Conservation (phyloP, 2,329 filamentous ascomycete genomes). For the Hirsutella rhossiliensis region DNA sequence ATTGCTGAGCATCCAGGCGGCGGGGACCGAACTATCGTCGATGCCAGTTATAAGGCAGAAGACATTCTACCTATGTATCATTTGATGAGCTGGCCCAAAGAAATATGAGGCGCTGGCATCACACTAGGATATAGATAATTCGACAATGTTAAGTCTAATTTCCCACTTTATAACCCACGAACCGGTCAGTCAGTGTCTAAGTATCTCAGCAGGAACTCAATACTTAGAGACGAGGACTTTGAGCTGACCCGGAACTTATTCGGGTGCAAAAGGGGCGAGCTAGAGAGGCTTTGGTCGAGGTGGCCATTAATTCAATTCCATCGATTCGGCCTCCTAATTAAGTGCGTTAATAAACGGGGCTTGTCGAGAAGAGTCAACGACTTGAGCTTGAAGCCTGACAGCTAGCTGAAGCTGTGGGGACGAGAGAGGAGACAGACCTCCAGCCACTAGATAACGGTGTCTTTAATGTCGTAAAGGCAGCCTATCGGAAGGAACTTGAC, state of each 20-base stretch:
- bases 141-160: conserved; percentile 48
- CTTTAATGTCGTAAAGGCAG: no score
- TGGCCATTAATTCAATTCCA: no score
- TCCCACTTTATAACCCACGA: conserved; percentile 48
- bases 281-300: no score
- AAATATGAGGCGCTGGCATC: conserved; percentile 50
- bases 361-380: no score
- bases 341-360: no score
- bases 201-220: conserved; percentile 40
- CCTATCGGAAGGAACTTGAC: no score
- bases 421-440: no score
- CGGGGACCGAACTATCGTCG: conserved; percentile 38
- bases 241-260: conserved; percentile 50
- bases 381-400: no score
- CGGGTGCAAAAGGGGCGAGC: no score
- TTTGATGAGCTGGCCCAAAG: conserved; percentile 45
- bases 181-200: conserved; percentile 44
- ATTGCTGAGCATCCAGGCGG: conserved; percentile 48
- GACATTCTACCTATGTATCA: conserved; percentile 60
- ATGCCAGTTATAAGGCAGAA: conserved; percentile 47
- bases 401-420: no score
- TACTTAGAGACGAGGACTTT: conserved; percentile 37
- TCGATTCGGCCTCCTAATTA: no score
- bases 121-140: conserved; percentile 45
- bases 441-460: no score